Conservation (phyloP, 805 yeast genomes). For the Candida nanaspora region DNA sequence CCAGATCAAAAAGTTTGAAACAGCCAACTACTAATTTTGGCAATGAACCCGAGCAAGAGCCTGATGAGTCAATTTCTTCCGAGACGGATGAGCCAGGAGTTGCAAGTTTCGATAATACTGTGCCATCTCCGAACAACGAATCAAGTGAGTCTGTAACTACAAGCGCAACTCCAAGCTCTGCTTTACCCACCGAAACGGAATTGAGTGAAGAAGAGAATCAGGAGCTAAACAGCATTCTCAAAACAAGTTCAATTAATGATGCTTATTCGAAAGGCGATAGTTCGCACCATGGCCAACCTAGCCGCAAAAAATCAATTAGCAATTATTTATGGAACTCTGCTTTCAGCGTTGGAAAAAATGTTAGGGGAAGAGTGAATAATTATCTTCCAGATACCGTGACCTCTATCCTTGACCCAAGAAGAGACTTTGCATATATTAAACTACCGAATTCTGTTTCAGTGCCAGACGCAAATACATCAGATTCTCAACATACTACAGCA, state of each 20-base stretch:
- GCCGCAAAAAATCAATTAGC: conserved; percentile 4
- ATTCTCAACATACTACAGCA: neutral
- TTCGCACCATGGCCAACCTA: too few relatives aligned
- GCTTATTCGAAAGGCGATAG: too few relatives aligned
- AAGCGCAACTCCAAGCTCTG: neutral
- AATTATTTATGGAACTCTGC: conserved; percentile 18
- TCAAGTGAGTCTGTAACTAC: neutral
- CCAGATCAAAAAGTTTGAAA: neutral
- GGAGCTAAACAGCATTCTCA: conserved; percentile 4
- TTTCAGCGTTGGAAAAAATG: conserved; percentile 5
- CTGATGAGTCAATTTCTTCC: too few relatives aligned
- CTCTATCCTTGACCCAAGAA: conserved; percentile 78
- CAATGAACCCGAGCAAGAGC: too few relatives aligned
- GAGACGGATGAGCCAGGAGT: too few relatives aligned
- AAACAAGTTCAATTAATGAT: neutral
- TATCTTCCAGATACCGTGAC: conserved; percentile 73
- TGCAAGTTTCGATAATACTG: too few relatives aligned
- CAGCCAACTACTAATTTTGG: neutral
- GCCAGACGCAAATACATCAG: neutral
- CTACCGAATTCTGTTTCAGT: conserved; percentile 36
- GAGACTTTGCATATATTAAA: conserved; percentile 88
- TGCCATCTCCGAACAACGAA: too few relatives aligned
- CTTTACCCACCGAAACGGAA: neutral
- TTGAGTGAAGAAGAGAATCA: neutral
- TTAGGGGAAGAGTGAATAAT: conserved; percentile 9